Base-by-base conservation (phyloP, 2,329 filamentous ascomycete species). In the Immersiporthe knoxdaviesiana region DNA sequence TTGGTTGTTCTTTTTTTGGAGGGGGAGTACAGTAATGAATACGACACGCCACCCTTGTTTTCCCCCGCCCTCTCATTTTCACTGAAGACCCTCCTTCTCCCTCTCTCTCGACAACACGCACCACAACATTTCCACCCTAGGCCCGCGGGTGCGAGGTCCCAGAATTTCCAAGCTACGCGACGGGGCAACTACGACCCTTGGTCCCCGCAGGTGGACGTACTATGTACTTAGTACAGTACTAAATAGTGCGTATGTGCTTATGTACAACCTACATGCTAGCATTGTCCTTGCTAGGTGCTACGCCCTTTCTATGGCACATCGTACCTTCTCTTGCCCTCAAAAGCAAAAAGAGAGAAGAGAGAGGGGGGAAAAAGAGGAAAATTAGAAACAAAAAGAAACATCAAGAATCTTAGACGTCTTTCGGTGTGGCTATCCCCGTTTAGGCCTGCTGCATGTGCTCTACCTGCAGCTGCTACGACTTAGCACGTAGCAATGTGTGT, bases 161-260 rank as follows among this genome's bases (percentile, higher is more conserved):
- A 67, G 69, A 66, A 59, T 67, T 56, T 47, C 50, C n/a, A n/a
- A 59, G 69, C 61, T 50, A 41, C 39, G 27, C 61, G 61, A 63
- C 35, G 60, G 27, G 39, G 61, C 41, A 47, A n/a, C 18, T 47
- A 16, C 59, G 67, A 69, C 50, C 67, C 67, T 64, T 61, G 54
- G 61, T 65, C 64, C 41, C 69, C 69, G 67, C 69, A 44, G 64
- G 56, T 54, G 60, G 50, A 35, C 56, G 60, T 68, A 27, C 24
- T 50, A 63, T 50, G 27, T 47, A 27, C 24, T 50, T 50, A 35
- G 27, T 47, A 24, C 37, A 63, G 66, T 50, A 44, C 35, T 60
- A 64, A 63, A 61, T 61, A 67, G 60, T n/a, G n/a, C n/a, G n/a
- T 37, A 63, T 27, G 37, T 39, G 8, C 35, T 8, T 8, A 39